phyloP scores from a whole-genome alignment of 768 basidiomycete genomes.

The Trametes sanguinea region DNA sequence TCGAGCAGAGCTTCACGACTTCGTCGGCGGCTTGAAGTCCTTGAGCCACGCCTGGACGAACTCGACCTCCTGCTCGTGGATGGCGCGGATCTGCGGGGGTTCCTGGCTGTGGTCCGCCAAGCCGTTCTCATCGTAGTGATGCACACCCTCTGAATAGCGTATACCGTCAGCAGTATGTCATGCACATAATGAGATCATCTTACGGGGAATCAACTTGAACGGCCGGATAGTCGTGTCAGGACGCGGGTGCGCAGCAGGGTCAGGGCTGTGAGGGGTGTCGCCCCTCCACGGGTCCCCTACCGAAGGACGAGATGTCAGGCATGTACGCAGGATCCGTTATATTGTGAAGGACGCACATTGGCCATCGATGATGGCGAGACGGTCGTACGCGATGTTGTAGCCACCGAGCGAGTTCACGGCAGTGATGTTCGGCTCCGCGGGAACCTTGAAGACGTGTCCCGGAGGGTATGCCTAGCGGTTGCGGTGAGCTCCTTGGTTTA shows the following conservation, averaged over 20 bases:
- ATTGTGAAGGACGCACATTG: conserved; percentile 51
- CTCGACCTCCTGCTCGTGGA: conserved; percentile 76
- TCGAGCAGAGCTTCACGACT: neutral
- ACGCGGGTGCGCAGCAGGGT: conserved; percentile 63
- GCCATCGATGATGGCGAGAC: conserved; percentile 86
- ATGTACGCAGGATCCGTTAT: neutral
- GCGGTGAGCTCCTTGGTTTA: neutral
- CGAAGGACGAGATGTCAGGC: neutral
- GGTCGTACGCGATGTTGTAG: conserved; percentile 75
- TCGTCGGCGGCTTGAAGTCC: conserved; percentile 33
- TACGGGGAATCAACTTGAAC: conserved; percentile 84
- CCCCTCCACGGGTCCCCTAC: conserved; percentile 90
- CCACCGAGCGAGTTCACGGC: conserved; percentile 81
- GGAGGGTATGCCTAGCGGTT: conserved; percentile 67
- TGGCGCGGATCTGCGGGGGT: conserved; percentile 72
- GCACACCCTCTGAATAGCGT: conserved; percentile 41
- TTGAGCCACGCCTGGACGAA: conserved; percentile 80
- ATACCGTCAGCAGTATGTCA: neutral
- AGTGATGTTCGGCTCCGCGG: conserved; percentile 72
- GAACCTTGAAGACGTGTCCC: conserved; percentile 73
- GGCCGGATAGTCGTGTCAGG: conserved; percentile 73
- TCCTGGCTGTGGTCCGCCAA: conserved; percentile 60
- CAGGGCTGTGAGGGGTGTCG: conserved; percentile 75
- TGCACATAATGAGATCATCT: conserved; percentile 23
- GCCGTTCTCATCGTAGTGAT: conserved; percentile 80